These are phyloP conservation scores for Oryza officinalis DNA, from an alignment of 176 grass and related monocot genomes.

Conservation along the genomic window DNA sequence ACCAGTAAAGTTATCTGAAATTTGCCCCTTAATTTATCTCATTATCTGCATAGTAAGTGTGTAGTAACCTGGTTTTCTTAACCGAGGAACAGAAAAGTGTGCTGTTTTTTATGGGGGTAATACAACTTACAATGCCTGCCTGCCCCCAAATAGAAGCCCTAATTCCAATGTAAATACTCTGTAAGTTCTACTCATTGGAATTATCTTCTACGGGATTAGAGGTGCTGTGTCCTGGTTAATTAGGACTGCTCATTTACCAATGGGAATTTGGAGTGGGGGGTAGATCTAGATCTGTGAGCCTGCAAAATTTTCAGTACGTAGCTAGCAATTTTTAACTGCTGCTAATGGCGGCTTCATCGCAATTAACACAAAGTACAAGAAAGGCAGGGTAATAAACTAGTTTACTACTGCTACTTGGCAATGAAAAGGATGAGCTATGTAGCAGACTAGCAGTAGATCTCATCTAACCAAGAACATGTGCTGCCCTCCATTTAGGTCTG, in stretches of 20 bases:
- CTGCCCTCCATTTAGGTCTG: slow-evolving; percentile 32
- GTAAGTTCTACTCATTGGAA: slow-evolving; percentile 60
- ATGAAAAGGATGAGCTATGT: slow-evolving; percentile 31
- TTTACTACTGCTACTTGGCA: slow-evolving; percentile 35
- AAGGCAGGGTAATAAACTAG: slow-evolving; percentile 34
- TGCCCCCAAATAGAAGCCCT: slow-evolving; percentile 55
- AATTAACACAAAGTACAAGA: slow-evolving; percentile 54
- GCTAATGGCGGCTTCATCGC: slow-evolving; percentile 51
- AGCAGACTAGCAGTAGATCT: slow-evolving; percentile 51
- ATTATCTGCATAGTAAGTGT: neutral
- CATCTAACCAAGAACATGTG: slow-evolving; percentile 48
- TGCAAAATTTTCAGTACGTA: slow-evolving; percentile 33
- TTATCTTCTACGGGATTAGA: slow-evolving; percentile 68
- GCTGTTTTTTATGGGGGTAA: slow-evolving; percentile 28
- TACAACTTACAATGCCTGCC: slow-evolving; percentile 44
- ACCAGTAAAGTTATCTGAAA: slow-evolving; percentile 32
- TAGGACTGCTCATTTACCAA: slow-evolving; percentile 66
- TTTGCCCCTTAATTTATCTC: neutral
- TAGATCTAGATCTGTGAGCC: slow-evolving; percentile 69
- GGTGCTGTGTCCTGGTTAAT: slow-evolving; percentile 43
- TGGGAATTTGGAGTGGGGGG: slow-evolving; percentile 54
- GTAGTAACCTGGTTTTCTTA: slow-evolving; percentile 23
- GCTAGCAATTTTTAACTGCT: slow-evolving; percentile 18
- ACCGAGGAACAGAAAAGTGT: slow-evolving; percentile 28
- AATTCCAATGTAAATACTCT: slow-evolving; percentile 67